Base-by-base conservation (phyloP, 805 yeast genomes). In the Candida andamanensis region DNA sequence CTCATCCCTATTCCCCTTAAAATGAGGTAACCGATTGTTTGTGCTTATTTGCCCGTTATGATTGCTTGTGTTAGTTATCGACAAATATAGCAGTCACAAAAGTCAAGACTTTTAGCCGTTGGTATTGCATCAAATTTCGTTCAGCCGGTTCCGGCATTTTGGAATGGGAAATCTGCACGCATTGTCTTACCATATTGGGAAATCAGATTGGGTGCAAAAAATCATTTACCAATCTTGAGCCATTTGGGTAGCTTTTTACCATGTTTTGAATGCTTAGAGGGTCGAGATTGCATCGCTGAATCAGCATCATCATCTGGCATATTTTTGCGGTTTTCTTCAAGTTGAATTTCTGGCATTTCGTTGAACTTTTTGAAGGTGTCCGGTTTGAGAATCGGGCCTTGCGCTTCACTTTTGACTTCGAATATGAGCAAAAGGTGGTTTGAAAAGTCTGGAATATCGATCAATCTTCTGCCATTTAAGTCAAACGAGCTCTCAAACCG, bases 271-370 rank as follows among this genome's bases (percentile, higher is more conserved):
- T 25, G 9, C n/a, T 25, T 25, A 6, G 28, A 6, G 8, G 18
- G 21, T 7, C 20, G 20, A 17, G 17, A 6, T n/a, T 16, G 16
- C 15, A 14, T n/a, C 28, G 32, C 25, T 11, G 12, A 7, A 23
- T 15, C 13, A 18, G 16, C 14, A 4, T 28, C 29, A 5, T 57
- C 66, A 11, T 45, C 60, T 7, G 62, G 67, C 15, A 65, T 40
- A 11, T 50, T 45, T 1, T 53, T 50, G 28, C 70, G 49, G 26
- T 50, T 45, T 12, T 35, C 41, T 22, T 65, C 70, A 30, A 63
- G 46, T 4, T 50, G 37, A 15, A 61, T 48, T 24, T 60, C 66
- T 3, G 70, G 69, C 30, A 65, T 41, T 16, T 62, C 58, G 17
- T 33, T 37, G 15, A 53, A 47, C 11, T 45, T 46, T 32, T 50